These are phyloP conservation scores for Aspergillus glaucus DNA, from an alignment of 2,329 filamentous ascomycete genomes.

Conservation along the genomic window DNA sequence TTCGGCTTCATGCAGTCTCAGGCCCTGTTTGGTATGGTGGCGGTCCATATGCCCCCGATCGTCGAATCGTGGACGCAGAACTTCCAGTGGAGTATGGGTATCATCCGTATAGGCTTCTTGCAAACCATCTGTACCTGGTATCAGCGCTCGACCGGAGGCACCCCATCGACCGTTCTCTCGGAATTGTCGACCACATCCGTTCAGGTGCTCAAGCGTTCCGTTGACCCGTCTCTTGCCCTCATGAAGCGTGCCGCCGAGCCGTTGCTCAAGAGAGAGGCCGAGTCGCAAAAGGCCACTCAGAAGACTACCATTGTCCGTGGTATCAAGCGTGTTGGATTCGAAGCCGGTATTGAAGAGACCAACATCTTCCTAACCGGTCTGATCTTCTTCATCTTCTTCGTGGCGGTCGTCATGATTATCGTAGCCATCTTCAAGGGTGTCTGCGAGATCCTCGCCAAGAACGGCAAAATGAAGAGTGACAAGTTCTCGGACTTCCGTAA, in stretches of 20 bases:
- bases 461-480: slow-evolving; percentile 72
- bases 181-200: slow-evolving; percentile 70
- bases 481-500: slow-evolving; percentile 92
- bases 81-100: slow-evolving; percentile 97
- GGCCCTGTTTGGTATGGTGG: slow-evolving; percentile 80
- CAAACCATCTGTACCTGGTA: slow-evolving; percentile 92
- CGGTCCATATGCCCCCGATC: slow-evolving; percentile 75
- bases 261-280: slow-evolving; percentile 46
- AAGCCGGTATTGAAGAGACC: slow-evolving; percentile 74
- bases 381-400: slow-evolving; percentile 80
- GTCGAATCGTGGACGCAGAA: slow-evolving; percentile 93
- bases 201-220: slow-evolving; percentile 64
- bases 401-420: slow-evolving; percentile 64
- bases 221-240: slow-evolving; percentile 31
- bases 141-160: slow-evolving; percentile 85
- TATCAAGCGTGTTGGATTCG: slow-evolving; percentile 84
- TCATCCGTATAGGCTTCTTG: slow-evolving; percentile 81
- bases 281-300: slow-evolving; percentile 40
- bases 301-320: slow-evolving; percentile 58
- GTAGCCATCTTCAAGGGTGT: slow-evolving; percentile 74
- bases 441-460: slow-evolving; percentile 69
- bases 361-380: slow-evolving; percentile 92
- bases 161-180: slow-evolving; percentile 70
- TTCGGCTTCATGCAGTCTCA: slow-evolving; percentile 94
- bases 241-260: slow-evolving; percentile 34